A percentile compares a stretch with the other conserved stretches of the same genome.
phyloP scores from a whole-genome alignment of 495 filamentous ascomycete species.

The Letharia columbiana region DNA sequence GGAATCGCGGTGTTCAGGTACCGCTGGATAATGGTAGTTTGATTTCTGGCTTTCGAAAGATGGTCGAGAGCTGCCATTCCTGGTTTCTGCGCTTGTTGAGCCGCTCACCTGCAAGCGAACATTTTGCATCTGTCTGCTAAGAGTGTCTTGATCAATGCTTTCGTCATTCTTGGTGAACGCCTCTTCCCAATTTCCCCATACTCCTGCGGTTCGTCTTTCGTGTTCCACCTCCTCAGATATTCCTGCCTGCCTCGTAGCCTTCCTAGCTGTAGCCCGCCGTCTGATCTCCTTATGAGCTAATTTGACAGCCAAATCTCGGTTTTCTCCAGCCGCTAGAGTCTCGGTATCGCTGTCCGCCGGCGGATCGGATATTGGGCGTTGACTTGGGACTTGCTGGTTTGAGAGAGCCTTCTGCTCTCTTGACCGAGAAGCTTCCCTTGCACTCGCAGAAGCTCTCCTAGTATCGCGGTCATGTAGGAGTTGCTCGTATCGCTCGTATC shows the following conservation, averaged over 20 bases:
- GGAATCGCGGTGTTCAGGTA: conserved; percentile 38
- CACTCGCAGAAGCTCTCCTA: conserved; percentile 26
- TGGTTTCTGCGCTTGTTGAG: conserved; percentile 18
- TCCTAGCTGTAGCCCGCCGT: conserved; percentile 53
- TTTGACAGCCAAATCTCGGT: conserved; percentile 69
- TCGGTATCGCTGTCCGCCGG: conserved; percentile 36
- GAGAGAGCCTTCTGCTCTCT: conserved; percentile 14
- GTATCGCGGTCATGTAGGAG: conserved; percentile 43
- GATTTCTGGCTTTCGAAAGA: conserved; percentile 20
- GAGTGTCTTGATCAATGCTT: conserved; percentile 32
- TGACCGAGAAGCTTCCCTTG: conserved; percentile 6
- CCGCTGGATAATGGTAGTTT: conserved; percentile 45
- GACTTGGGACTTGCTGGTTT: conserved; percentile 14
- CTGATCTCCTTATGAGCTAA: conserved; percentile 66
- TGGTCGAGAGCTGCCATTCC: conserved; percentile 11
- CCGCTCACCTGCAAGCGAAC: conserved; percentile 27
- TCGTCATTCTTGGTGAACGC: conserved; percentile 26
- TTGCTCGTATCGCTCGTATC: conserved; percentile 52
- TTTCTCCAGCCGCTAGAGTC: conserved; percentile 58
- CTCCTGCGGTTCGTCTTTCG: conserved; percentile 48
- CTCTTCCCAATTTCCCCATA: conserved; percentile 55
- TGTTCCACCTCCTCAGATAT: conserved; percentile 47
- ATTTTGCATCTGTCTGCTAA: conserved; percentile 43
- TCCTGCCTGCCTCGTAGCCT: conserved; percentile 46
- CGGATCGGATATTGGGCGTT: conserved; percentile 31